Base-by-base conservation (phyloP, 768 basidiomycete species). In the Candolleomyces eurysporus region DNA sequence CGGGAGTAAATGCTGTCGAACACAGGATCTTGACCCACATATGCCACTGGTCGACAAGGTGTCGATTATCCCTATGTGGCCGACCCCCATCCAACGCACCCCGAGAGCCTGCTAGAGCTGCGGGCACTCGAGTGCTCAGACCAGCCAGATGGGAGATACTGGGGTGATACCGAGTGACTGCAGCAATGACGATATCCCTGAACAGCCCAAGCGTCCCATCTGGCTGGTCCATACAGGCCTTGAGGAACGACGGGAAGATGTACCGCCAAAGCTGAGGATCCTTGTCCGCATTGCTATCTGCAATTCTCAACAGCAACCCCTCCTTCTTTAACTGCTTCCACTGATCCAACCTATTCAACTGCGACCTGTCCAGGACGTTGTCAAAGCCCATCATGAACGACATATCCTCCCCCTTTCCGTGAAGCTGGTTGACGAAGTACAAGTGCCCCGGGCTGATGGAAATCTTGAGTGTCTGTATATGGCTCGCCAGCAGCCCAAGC, bases 21-120 rank as follows among this genome's bases (percentile, higher is more conserved):
- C 91, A 94, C n/a, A 96, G 80, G 21, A 90, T 80, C 63, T 91
- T 91, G 57, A 93, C 80, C 92, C 92, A 94, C 21, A 87, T 75
- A 61, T 89, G 82, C 92, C 92, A 94, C 72, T 94, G 92, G 48
- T 87, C 85, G 36, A 92, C 79, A 19, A 85, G 70, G 16, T 71
- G 69, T 67, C 78, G 84, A 65, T 87, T 85, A 6, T 91, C 90
- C 42, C 75, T 72, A 13, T 88, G 75, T 7, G 81, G 64, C 55
- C 80, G 84, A 26, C 77, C 66, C 0, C 83, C 83, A 60, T 88
- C 85, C 54, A 78, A 80, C 52, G 88, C 88, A 1, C 73, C 73
- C 5, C 74, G 71, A 3, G 72, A 69, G 17, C 84, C 81, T 45
- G 81, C 67, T 19, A 80, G 73, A 50, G 79, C 77, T 14, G 77